Evolutionary conservation across 306 rosid species (phyloP).

Genomic region (Oxytropis ochrocephala): DNA sequence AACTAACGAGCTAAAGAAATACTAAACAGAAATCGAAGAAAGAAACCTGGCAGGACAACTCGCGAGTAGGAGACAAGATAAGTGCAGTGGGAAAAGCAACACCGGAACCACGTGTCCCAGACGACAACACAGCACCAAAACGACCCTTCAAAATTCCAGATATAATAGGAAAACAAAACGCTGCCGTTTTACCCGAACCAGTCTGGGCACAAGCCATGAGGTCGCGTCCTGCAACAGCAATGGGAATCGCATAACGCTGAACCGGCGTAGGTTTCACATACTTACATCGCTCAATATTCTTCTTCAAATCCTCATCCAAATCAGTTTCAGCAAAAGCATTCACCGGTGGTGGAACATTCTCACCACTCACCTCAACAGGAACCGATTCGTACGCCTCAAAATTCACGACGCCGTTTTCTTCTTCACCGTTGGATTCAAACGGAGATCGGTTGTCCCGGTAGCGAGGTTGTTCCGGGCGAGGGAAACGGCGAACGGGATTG

Average conservation of each 20-base stretch:
- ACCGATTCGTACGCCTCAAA: constrained; percentile 76
- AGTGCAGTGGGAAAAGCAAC: constrained; percentile 64
- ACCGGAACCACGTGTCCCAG: not conserved
- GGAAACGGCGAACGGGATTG: not conserved
- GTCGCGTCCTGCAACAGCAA: constrained; percentile 57
- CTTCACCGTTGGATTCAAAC: not conserved
- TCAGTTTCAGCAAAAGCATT: constrained; percentile 49
- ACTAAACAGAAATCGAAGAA: not conserved
- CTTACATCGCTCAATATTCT: constrained; percentile 59
- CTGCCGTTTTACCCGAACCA: constrained; percentile 83
- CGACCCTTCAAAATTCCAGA: constrained; percentile 51
- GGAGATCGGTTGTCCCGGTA: not conserved
- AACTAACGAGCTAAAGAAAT: not conserved
- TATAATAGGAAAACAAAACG: constrained; percentile 74
- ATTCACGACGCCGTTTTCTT: constrained; percentile 25
- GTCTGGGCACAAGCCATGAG: constrained; percentile 84
- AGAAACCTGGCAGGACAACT: constrained; percentile 65
- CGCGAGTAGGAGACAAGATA: constrained; percentile 73
- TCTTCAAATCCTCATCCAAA: constrained; percentile 44
- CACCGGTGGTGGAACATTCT: constrained; percentile 53
- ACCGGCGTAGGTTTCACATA: constrained; percentile 83
- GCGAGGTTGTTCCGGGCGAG: not conserved
- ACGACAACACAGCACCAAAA: not conserved
- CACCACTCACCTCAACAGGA: constrained; percentile 71
- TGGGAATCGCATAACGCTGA: constrained; percentile 80